Evolutionary conservation across 164 flowering plant genomes (phyloP), one percentile per base, ranked within the genome.

Genomic region (Vitis rupestris): DNA sequence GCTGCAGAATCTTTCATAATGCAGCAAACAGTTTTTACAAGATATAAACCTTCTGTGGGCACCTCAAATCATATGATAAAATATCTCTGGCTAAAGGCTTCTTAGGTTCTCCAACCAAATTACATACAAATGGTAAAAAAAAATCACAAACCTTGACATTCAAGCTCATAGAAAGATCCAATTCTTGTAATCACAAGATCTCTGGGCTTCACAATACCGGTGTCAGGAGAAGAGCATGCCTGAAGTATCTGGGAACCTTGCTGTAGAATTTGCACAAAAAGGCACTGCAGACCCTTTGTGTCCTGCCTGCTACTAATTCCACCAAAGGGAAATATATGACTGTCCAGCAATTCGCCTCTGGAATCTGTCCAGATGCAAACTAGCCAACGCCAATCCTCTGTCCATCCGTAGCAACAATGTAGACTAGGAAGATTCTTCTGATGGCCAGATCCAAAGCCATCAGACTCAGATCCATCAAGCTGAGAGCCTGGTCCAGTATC

Each of bases 301-400:
- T 96, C 98, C 83, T 96, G 99, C 56, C 99, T 82, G 77, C 99
- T 84, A 80, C 98, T 91, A 16, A 93, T 85, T 70, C 98, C 99
- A 73, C 98, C 99, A 80, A 96, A 96, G n/a, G 99, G 99, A 70
- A 89, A 96, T 54, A 91, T 83, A 64, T 90, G 89, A 81, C 91
- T 89, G 72, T 96, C 99, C 37, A 96, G 90, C 76, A 91, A 80
- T 82, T 96, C 99, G 65, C 98, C 98, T 74, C 98, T 86, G 12
- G 98, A 88, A 76, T 96, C 99, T 12, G 98, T 96, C 99, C 99
- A 96, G 65, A 91, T 78, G 78, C 90, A 90, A 52, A 96, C 94
- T 59, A 96, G 76, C 99, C 98, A 96, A 61, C 99, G 97, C 99
- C 99, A 96, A 70, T 96, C 99, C 81, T 96, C 99, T 48, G 99